Base-by-base conservation (phyloP, 2,329 filamentous ascomycete genomes). In the Aspergillus cejpii region DNA sequence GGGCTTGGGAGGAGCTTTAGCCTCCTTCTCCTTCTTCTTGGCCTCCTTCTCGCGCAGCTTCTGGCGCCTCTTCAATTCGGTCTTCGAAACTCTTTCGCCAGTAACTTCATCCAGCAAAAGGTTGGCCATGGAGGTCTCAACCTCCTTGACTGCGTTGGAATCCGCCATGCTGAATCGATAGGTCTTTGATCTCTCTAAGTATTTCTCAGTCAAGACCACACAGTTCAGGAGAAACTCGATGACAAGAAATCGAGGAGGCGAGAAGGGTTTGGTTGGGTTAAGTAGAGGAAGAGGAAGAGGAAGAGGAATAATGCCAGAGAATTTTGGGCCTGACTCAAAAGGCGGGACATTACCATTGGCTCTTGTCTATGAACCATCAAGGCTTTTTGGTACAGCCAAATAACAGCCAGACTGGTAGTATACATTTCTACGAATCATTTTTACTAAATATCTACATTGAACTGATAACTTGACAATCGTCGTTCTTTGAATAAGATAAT, bases 61-160 rank as follows among this genome's bases (percentile, higher is more conserved):
- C 74, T 90, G 81, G 62, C 91, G 83, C 75, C 87, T 91, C 87
- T 98, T 98, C 68, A 97, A 76, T 73, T 90, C 84, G 12, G 82
- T 80, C 81, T 90, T 90, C 73, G 85, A 90, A 43, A 83, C 76
- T 61, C 70, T 83, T 74, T 98, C 92, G 61, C 92, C 92, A 11
- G 92, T 97, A 53, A 90, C 87, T 63, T 94, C 87, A 68, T 98
- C 92, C 40, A 92, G 79, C 68, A 90, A 79, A 57, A 94, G 77
- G 72, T 91, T 87, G 62, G 78, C 78, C 55, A 83, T 66, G 61
- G 63, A 69, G 52, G 63, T 67, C 53, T 71, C 66, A 52, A 76
- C 74, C 53, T 71, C 66, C 49, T 68, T 59, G 46, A 67, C 64
- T 48, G 62, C 51, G 57, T 66, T 68, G 29, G 66, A 55, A 55